Percentiles rank a stretch among this genome's conserved stretches.
Evolutionary conservation across 805 yeast species (phyloP).

Genomic region (Torulaspora maleeae): DNA sequence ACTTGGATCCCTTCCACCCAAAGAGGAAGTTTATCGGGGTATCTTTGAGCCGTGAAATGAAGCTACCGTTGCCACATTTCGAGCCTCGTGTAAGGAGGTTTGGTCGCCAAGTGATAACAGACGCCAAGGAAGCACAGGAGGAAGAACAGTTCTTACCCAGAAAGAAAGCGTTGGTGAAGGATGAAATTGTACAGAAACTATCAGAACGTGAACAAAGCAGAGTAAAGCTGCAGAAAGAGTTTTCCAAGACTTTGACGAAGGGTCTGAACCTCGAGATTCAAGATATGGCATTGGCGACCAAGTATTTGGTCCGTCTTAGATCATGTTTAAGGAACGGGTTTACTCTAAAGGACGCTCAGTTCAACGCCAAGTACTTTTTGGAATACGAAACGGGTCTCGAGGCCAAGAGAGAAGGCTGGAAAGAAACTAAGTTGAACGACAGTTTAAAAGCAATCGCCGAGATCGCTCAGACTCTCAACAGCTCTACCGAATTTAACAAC

Average conservation of each 20-base stretch:
- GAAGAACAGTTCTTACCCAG: conserved; percentile 64
- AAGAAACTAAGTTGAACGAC: conserved; percentile 27
- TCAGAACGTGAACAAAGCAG: conserved; percentile 42
- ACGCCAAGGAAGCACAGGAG: conserved; percentile 41
- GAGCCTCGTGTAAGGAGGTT: conserved; percentile 83
- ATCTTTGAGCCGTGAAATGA: conserved; percentile 57
- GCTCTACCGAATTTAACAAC: conserved; percentile 27
- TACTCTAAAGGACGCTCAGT: conserved; percentile 50
- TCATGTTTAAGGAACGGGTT: conserved; percentile 59
- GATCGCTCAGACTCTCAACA: conserved; percentile 15
- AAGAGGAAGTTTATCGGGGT: conserved; percentile 86
- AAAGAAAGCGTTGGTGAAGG: conserved; percentile 57
- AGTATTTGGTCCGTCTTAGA: conserved; percentile 51
- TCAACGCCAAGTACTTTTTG: conserved; percentile 51
- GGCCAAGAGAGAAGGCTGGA: conserved; percentile 36
- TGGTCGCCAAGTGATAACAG: conserved; percentile 61
- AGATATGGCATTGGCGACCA: conserved; percentile 39
- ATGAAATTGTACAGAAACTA: conserved; percentile 42
- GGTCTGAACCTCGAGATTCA: conserved; percentile 22
- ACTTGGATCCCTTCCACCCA: conserved; percentile 95
- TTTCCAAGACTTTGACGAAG: conserved; percentile 27
- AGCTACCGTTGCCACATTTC: conserved; percentile 85
- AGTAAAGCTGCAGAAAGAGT: conserved; percentile 28
- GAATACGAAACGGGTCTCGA: conserved; percentile 43
- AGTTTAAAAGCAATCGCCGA: conserved; percentile 19